phyloP scores from a whole-genome alignment of 371 early-diverging fungal genomes.

The Chytridiales sp. region DNA sequence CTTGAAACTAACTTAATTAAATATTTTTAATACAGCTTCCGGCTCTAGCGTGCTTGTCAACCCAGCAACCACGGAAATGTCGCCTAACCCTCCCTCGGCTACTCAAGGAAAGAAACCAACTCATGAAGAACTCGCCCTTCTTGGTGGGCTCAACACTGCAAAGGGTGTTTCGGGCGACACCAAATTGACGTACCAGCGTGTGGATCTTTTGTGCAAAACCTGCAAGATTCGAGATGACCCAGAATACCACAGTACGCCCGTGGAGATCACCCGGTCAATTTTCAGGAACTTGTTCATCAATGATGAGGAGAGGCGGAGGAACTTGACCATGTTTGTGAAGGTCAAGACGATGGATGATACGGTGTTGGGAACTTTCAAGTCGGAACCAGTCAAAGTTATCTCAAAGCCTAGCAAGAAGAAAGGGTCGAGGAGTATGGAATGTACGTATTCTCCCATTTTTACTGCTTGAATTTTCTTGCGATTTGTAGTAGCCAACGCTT shows the following conservation, averaged over 20 bases:
- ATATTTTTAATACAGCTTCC: too few relatives aligned
- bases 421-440: conserved; percentile 54
- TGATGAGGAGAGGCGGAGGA: conserved; percentile 80
- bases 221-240: too few relatives aligned
- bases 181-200: background rate
- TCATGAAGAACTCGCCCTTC: too few relatives aligned
- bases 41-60: background rate
- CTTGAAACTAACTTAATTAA: too few relatives aligned
- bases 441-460: conserved; percentile 18
- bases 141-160: too few relatives aligned
- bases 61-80: background rate
- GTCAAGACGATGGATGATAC: conserved; percentile 51
- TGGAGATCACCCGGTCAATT: conserved; percentile 38
- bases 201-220: conserved; percentile 22
- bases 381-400: conserved; percentile 55
- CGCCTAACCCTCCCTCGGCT: background rate
- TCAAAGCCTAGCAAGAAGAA: conserved; percentile 78
- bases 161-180: background rate
- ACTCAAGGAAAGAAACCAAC: background rate
- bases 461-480: background rate
- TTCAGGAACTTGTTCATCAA: conserved; percentile 82
- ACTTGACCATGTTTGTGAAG: conserved; percentile 70
- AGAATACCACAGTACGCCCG: too few relatives aligned
- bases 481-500: too few relatives aligned
- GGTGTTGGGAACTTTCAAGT: conserved; percentile 23